phyloP scores from a whole-genome alignment of 371 early-diverging fungal genomes.

The Mucor ambiguus region DNA sequence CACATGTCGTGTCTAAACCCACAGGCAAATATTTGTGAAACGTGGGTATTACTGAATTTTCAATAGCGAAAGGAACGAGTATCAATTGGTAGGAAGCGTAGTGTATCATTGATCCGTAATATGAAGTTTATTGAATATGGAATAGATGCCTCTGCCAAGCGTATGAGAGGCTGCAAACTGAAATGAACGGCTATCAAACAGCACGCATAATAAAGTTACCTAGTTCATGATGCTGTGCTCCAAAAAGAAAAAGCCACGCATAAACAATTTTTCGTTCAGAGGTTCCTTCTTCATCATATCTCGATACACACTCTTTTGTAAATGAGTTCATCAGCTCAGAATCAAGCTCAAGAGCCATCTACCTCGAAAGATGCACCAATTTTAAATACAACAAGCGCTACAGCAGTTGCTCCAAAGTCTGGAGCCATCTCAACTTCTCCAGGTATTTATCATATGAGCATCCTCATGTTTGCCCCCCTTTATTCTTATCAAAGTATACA shows the following conservation, averaged over 20 bases:
- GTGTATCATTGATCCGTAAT: background rate
- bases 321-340: background rate
- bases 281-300: background rate
- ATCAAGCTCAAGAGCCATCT: background rate
- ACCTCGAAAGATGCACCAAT: background rate
- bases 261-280: background rate
- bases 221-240: background rate
- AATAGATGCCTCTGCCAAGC: background rate
- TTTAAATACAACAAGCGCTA: background rate
- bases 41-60: background rate
- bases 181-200: background rate
- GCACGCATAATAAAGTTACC: background rate
- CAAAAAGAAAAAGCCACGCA: conserved; percentile 2
- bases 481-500: background rate
- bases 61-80: background rate
- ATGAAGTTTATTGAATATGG: background rate
- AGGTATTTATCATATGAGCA: background rate
- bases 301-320: background rate
- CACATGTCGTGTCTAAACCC: background rate
- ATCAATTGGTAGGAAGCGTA: background rate
- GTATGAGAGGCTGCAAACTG: background rate
- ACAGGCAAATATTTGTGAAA: background rate
- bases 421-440: background rate
- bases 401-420: background rate
- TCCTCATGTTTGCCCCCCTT: background rate